These are phyloP conservation scores for Tylopilus intermedius DNA, from an alignment of 768 basidiomycete species.

Conservation along the genomic window DNA sequence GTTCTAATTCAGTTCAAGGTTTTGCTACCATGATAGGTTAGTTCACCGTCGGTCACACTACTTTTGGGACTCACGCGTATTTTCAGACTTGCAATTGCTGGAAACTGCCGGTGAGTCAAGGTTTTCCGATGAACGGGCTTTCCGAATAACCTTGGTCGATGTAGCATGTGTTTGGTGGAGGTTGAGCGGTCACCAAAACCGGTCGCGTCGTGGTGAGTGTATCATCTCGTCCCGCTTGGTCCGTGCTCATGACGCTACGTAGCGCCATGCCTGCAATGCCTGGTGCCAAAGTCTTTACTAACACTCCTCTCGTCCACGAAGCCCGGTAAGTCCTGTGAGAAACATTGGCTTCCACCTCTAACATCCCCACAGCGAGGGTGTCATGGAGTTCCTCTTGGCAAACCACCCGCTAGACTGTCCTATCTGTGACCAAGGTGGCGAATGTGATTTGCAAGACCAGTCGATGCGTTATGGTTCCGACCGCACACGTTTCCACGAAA, in stretches of 20 bases:
- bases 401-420: slow-evolving; percentile 99
- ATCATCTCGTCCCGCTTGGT: background rate
- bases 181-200: slow-evolving; percentile 94
- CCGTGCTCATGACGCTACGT: slow-evolving; percentile 2
- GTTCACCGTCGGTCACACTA: slow-evolving; percentile 7
- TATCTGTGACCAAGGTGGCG: slow-evolving; percentile 97
- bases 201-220: slow-evolving; percentile 81
- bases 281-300: slow-evolving; percentile 87
- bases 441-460: slow-evolving; percentile 98
- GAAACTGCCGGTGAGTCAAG: slow-evolving; percentile 82
- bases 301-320: slow-evolving; percentile 86
- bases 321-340: slow-evolving; percentile 51
- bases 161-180: slow-evolving; percentile 97
- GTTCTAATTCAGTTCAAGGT: slow-evolving; percentile 39
- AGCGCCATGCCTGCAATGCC: slow-evolving; percentile 98
- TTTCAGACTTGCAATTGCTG: slow-evolving; percentile 87
- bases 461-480: slow-evolving; percentile 99
- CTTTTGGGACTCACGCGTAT: background rate
- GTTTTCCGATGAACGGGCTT: slow-evolving; percentile 1
- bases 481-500: slow-evolving; percentile 96
- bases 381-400: slow-evolving; percentile 97
- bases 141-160: slow-evolving; percentile 3
- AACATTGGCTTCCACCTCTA: slow-evolving; percentile 1
- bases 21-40: slow-evolving; percentile 83
- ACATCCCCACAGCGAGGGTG: slow-evolving; percentile 67